Conservation (phyloP, 768 basidiomycete genomes). For the Boletus pseudopeckii region DNA sequence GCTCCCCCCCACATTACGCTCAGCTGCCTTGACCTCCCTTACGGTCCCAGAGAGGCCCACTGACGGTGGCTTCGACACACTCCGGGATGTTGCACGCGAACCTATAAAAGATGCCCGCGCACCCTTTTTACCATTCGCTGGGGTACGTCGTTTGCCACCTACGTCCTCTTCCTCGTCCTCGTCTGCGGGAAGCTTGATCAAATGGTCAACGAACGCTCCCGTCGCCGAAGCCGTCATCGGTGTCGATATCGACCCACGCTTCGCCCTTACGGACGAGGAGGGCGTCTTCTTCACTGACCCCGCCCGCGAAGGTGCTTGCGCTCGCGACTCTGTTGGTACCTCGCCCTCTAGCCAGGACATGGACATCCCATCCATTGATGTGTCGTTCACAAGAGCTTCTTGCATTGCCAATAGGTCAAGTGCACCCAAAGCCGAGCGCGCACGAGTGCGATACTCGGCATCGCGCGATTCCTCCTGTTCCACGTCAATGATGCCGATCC, state of each 20-base stretch:
- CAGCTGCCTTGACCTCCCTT: background rate
- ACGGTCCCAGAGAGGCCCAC: background rate
- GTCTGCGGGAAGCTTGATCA: conserved; percentile 22
- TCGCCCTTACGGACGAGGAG: background rate
- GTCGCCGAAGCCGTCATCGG: background rate
- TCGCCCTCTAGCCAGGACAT: background rate
- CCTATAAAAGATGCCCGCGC: background rate
- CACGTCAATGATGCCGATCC: conserved; percentile 23
- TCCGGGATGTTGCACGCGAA: background rate
- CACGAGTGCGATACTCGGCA: conserved; percentile 5
- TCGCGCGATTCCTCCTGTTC: conserved; percentile 24
- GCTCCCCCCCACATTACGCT: background rate
- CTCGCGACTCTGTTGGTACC: background rate
- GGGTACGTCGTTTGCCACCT: background rate
- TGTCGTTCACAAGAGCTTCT: background rate
- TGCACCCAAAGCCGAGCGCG: background rate
- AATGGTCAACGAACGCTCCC: conserved; percentile 18
- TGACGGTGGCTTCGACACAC: conserved; percentile 1
- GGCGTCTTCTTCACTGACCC: conserved; percentile 11
- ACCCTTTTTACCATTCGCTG: background rate
- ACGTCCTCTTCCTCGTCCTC: conserved; percentile 10
- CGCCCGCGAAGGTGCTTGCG: conserved; percentile 1
- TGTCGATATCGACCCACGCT: background rate
- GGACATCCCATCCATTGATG: conserved; percentile 1
- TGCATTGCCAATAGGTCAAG: background rate